These are phyloP conservation scores for Juncus inflexus DNA, from an alignment of 176 grass and related monocot species.

Conservation along the genomic window DNA sequence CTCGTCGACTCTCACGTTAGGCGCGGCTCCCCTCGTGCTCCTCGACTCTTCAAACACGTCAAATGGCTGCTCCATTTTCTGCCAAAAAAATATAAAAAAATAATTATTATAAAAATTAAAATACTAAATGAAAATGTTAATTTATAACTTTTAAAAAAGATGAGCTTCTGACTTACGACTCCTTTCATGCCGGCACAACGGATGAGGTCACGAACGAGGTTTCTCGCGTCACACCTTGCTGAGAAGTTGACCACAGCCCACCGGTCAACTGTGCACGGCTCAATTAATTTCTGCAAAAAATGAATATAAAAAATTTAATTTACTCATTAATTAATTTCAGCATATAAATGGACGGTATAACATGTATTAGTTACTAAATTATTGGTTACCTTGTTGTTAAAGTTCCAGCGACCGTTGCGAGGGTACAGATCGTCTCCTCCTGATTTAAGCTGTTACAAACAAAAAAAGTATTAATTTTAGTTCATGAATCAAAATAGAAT, in stretches of 20 bases:
- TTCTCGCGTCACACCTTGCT: slow-evolving; percentile 46
- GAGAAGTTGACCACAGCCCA: slow-evolving; percentile 97
- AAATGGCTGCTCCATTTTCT: slow-evolving; percentile 55
- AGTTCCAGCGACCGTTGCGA: slow-evolving; percentile 81
- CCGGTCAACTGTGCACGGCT: slow-evolving; percentile 26
- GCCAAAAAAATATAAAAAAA: slow-evolving; percentile 8
- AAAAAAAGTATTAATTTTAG: neutral
- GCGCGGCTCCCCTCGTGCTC: slow-evolving; percentile 38
- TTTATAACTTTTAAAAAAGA: neutral
- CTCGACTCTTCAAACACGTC: slow-evolving; percentile 57
- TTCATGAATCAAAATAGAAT: neutral
- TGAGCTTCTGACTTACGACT: slow-evolving; percentile 46
- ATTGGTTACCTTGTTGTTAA: slow-evolving; percentile 67
- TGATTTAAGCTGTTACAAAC: slow-evolving; percentile 50
- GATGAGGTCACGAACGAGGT: slow-evolving; percentile 56
- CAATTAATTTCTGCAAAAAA: slow-evolving; percentile 47
- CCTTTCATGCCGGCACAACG: slow-evolving; percentile 76
- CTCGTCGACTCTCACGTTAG: slow-evolving; percentile 54
- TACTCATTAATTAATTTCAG: neutral
- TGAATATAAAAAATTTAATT: slow-evolving; percentile 12
- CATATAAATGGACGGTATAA: neutral
- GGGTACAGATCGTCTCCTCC: slow-evolving; percentile 66
- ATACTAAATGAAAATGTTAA: too few species aligned
- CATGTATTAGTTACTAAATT: neutral
- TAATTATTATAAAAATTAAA: neutral